phyloP scores from a whole-genome alignment of 2,329 filamentous ascomycete genomes.

The Exutisphaerella laricina region DNA sequence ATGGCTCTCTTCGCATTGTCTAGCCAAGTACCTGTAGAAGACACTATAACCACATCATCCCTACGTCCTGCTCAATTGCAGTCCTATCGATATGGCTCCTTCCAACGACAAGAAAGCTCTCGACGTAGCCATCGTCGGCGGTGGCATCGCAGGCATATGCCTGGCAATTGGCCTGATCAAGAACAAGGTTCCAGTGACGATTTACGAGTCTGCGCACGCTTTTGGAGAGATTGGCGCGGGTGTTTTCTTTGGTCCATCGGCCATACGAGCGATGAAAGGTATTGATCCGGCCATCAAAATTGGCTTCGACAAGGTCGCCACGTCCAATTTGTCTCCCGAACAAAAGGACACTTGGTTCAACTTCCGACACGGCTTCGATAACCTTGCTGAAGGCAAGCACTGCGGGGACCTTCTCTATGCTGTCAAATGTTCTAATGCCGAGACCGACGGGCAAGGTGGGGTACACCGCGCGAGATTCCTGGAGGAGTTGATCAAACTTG shows the following conservation, averaged over 20 bases:
- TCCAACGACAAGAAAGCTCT: not conserved
- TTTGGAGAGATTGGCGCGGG: constrained; percentile 46
- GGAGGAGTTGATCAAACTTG: not conserved
- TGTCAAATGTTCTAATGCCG: not conserved
- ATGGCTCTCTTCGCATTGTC: too few species aligned
- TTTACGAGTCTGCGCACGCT: constrained; percentile 43
- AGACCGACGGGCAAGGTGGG: not conserved
- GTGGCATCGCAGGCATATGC: constrained; percentile 52
- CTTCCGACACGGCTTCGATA: not conserved
- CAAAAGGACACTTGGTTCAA: not conserved
- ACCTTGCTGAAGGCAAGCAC: not conserved
- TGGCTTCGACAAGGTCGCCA: not conserved
- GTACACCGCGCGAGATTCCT: not conserved
- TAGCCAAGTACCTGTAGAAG: too few species aligned
- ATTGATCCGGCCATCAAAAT: not conserved
- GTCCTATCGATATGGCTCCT: too few species aligned
- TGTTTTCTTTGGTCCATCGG: constrained; percentile 51
- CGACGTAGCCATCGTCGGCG: constrained; percentile 51
- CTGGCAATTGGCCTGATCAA: constrained; percentile 49
- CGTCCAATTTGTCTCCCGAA: not conserved
- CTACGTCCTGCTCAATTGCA: too few species aligned
- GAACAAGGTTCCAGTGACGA: constrained; percentile 37
- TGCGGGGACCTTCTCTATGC: not conserved
- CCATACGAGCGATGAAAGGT: constrained; percentile 49
- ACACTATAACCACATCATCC: too few species aligned